Base-by-base conservation (phyloP, 208 protist genomes). In the Leishmania major region DNA sequence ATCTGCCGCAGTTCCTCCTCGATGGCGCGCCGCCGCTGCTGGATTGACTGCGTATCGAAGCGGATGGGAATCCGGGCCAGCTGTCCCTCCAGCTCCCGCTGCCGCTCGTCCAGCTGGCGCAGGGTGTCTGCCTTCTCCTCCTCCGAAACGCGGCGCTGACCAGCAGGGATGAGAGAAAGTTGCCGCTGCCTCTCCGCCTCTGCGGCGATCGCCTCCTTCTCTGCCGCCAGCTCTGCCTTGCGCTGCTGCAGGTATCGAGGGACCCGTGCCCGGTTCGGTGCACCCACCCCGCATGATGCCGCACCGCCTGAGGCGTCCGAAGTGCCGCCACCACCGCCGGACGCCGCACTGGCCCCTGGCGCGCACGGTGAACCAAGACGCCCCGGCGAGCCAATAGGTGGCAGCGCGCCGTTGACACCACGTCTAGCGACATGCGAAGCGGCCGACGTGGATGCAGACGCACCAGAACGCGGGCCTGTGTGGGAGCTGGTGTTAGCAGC, bases 61-160 rank as follows among this genome's bases (percentile, higher is more conserved):
- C 94, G 93, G 49, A 97, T 90, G 19, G 94, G 94, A 84, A 97
- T 94, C 51, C 93, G 92, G 47, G 87, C 87, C 35, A 97, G 85
- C 84, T 96, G 89, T 57, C n/a, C n/a, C 81, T 97, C 92, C 77
- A 97, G 82, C 85, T 97, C 94, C 59, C 84, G 82, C 70, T 89
- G 83, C 40, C 94, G 79, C 78, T 75, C 84, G 7, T 84, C 90
- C 13, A 97, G 81, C 47, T 82, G 84, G 28, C 51, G 76, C 66
- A 97, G 84, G 55, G 89, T 95, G 53, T 90, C 90, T 17, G 81
- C 87, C 84, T 94, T 92, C 83, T 97, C 94, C 64, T 88, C 90
- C 40, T 95, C 94, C 13, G 88, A 89, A 15, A 97, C 91, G 13
- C 90, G 90, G n/a, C 94, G 93, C 77, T 96, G 91, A 1, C 94